These are phyloP conservation scores for Antitrichia curtipendula DNA, from an alignment of 225 moss, liverwort and hornwort genomes.

Conservation along the genomic window DNA sequence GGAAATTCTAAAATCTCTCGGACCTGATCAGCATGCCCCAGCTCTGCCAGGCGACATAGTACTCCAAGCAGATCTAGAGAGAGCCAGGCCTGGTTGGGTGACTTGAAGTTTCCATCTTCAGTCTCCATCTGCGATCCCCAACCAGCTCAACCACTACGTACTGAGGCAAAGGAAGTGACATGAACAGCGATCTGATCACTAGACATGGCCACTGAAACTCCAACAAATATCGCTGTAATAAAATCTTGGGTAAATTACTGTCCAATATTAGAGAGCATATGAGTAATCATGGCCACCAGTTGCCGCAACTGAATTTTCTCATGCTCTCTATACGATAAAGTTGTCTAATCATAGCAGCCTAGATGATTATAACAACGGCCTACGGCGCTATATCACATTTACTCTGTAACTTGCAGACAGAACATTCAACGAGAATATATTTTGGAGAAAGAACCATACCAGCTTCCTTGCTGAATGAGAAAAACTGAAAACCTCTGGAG, in stretches of 20 bases:
- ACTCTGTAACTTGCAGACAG: not conserved
- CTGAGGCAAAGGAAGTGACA: not conserved
- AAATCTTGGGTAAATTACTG: not conserved
- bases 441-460: constrained; percentile 19
- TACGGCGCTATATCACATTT: not conserved
- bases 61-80: constrained; percentile 77
- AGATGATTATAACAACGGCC: not conserved
- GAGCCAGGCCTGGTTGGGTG: constrained; percentile 73
- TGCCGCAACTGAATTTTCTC: not conserved
- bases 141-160: not conserved
- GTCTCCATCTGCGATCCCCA: constrained; percentile 21
- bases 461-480: constrained; percentile 63
- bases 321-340: not conserved
- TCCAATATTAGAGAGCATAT: not conserved
- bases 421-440: not conserved
- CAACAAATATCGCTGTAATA: not conserved
- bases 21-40: constrained; percentile 54
- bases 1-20: constrained; percentile 67
- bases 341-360: not conserved
- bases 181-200: not conserved
- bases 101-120: constrained; percentile 5
- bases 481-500: constrained; percentile 72
- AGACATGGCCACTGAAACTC: not conserved
- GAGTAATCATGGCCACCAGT: not conserved
- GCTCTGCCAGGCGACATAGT: constrained; percentile 69